phyloP scores from a whole-genome alignment of 257 asterid genomes.

The Solanum tarijense region DNA sequence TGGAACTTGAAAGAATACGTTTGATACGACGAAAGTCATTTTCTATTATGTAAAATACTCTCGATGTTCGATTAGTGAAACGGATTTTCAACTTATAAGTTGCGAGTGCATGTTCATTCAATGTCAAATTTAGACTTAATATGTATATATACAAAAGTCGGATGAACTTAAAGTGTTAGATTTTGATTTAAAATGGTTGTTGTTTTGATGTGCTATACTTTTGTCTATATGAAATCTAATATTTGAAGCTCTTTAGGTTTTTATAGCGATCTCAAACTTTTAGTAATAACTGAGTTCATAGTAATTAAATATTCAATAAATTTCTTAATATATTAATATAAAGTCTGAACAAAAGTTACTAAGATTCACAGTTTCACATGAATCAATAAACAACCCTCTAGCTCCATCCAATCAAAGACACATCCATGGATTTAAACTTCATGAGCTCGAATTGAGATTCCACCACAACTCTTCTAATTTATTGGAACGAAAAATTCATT shows the following conservation, averaged over 20 bases:
- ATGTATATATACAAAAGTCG: not conserved
- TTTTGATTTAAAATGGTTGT: not conserved
- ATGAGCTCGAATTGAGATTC: not conserved
- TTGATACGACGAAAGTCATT: not conserved
- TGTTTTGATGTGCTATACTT: not conserved
- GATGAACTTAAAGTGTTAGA: not conserved
- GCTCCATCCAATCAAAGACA: not conserved
- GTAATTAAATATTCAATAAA: too few relatives aligned
- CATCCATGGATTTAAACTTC: not conserved
- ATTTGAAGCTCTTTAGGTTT: too few relatives aligned
- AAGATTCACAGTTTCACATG: not conserved
- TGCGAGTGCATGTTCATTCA: too few relatives aligned
- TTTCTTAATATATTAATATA: too few relatives aligned
- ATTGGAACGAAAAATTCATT: not conserved
- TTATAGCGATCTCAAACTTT: too few relatives aligned
- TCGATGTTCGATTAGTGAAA: too few relatives aligned
- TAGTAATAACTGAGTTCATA: too few relatives aligned
- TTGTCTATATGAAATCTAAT: too few relatives aligned
- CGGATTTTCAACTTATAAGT: not conserved
- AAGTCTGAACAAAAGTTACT: too few relatives aligned
- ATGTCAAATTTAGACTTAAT: not conserved
- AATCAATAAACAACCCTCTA: not conserved
- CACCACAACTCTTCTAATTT: not conserved
- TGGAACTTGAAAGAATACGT: not conserved
- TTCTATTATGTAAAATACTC: not conserved